These are phyloP conservation scores for Chlamydomonas sp. DNA, from an alignment of 139 green algal genomes.

Conservation along the genomic window DNA sequence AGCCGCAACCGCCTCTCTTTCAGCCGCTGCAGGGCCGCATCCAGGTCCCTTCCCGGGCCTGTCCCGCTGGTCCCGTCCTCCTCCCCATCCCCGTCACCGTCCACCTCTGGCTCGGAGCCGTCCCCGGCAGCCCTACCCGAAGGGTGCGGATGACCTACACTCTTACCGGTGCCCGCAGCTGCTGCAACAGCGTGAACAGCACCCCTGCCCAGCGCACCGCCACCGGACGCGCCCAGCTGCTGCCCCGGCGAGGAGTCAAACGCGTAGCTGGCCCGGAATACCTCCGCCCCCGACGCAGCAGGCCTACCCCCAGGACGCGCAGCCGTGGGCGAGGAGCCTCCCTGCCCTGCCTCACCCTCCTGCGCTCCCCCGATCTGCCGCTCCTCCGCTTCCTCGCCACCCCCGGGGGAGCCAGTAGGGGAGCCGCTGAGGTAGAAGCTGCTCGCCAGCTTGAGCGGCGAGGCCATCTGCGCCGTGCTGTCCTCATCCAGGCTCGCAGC, in stretches of 20 bases:
- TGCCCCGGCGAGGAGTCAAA: conserved; percentile 2
- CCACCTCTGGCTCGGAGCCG: neutral
- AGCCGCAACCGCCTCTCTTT: conserved; percentile 9
- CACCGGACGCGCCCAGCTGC: neutral
- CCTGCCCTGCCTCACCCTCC: no score
- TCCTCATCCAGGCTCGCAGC: conserved; percentile 1
- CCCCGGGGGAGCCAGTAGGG: no score
- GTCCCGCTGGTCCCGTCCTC: no score
- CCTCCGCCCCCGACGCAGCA: neutral
- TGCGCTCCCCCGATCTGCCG: no score
- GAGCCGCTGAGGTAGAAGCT: neutral
- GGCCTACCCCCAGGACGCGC: no score
- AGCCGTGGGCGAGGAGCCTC: no score
- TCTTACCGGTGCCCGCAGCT: neutral
- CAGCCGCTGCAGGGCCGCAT: conserved; percentile 6
- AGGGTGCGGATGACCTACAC: no score
- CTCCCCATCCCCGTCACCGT: neutral
- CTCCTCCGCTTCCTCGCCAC: no score
- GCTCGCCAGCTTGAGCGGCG: neutral
- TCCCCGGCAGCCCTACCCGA: no score
- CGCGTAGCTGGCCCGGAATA: conserved; percentile 30
- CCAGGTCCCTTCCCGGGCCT: neutral
- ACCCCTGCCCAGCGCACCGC: neutral
- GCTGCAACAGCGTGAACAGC: neutral
- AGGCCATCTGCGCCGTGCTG: conserved; percentile 16